Base-by-base conservation (phyloP, 2,329 filamentous ascomycete species). In the Aureobasidium sp. region DNA sequence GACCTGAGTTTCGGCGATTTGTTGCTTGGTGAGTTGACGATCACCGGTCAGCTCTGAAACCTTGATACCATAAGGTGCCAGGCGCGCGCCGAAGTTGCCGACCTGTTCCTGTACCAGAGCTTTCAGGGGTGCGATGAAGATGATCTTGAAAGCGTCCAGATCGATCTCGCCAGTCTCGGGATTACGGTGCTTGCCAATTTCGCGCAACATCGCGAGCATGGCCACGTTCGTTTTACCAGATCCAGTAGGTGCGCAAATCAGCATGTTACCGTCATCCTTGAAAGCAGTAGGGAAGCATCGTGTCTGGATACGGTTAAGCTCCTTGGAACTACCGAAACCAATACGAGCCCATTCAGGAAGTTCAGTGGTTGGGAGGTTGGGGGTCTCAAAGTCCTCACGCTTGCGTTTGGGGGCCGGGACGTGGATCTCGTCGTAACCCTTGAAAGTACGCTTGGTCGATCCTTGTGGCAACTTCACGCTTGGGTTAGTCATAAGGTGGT, bases 401-500 rank as follows among this genome's bases (percentile, higher is more conserved):
- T 89, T 91, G 68, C 90, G 88, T 77, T 96, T 96, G 0, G 95
- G 95, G 5, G 91, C 85, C 8, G 94, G 94, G 4, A 99, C 92
- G 72, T 99, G 94, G 63, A 97, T 97, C 72, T 99, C 94, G 75
- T 99, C 94, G 68, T 97, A 99, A 37, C 94, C 94, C 75, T 99
- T 99, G 78, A 97, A 97, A 0, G 90, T 91, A 52, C 91, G 85
- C 75, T 97, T 97, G 0, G 90, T 97, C 2, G 94, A 96, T 12
- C 94, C 94, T 72, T 96, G 91, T 0, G 94, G 94, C 22, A 99
- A 81, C 65, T 89, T 88, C 50, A 99, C 94, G 71, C 91, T 97
- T 7, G 91, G 89, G 69, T 99, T 99, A n/a, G 94, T 97, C 93
- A 97, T 99, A 47, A 99, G 82, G 78, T 99, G 94, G 70, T 97